Percentiles rank a stretch among this genome's conserved stretches.
Conservation (phyloP, 495 filamentous ascomycete genomes). For the Jackrogersella minutella region DNA sequence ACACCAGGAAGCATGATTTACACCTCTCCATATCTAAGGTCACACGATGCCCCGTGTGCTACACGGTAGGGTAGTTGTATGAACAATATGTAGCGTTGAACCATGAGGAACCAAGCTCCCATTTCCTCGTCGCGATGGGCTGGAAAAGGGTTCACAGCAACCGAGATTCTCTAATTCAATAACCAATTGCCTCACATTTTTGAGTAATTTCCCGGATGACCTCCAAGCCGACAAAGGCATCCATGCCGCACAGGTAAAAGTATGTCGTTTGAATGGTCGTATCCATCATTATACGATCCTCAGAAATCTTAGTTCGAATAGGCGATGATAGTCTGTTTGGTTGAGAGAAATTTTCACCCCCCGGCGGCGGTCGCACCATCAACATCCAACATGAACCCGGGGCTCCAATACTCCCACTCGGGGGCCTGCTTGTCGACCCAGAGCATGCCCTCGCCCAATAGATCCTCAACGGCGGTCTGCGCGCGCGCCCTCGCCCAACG, state of each 20-base stretch:
- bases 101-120: not conserved
- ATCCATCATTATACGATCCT: not conserved
- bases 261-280: not conserved
- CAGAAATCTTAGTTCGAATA: not conserved
- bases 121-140: not conserved
- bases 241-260: not conserved
- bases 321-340: not conserved
- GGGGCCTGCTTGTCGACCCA: conserved; percentile 90
- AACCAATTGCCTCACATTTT: not conserved
- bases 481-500: conserved; percentile 85
- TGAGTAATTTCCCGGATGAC: not conserved
- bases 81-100: not conserved
- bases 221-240: not conserved
- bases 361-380: conserved; percentile 6
- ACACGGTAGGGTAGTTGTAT: not conserved
- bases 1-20: not conserved
- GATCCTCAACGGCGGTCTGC: conserved; percentile 86
- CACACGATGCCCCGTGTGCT: no score
- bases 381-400: conserved; percentile 65
- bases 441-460: conserved; percentile 89
- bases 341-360: conserved; percentile 13
- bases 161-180: not conserved
- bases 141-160: not conserved
- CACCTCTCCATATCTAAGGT: not conserved
- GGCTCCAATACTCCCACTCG: conserved; percentile 97